Conservation (phyloP, 148 eudicot species). For the Persicaria maculosa region DNA sequence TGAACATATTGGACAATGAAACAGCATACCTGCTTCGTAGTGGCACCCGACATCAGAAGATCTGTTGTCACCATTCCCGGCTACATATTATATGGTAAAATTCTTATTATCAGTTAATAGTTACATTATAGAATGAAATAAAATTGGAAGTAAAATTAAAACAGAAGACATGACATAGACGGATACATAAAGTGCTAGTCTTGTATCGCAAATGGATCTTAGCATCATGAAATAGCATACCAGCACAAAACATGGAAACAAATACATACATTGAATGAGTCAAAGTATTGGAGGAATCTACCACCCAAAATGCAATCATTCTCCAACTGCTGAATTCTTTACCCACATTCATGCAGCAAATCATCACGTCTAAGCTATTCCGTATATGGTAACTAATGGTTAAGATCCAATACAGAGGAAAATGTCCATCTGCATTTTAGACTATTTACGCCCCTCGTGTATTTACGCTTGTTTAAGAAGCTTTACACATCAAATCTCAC, state of each 20-base stretch:
- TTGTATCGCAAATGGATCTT: not conserved
- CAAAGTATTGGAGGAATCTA: too few species aligned
- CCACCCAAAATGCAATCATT: too few species aligned
- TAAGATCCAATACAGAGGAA: too few species aligned
- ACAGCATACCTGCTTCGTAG: conserved; percentile 68
- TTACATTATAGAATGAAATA: not conserved
- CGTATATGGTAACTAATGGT: too few species aligned
- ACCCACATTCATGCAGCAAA: too few species aligned
- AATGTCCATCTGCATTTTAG: too few species aligned
- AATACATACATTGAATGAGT: too few species aligned
- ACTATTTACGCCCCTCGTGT: too few species aligned
- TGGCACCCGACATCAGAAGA: conserved; percentile 96
- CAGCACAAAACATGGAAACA: not conserved
- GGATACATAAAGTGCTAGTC: not conserved
- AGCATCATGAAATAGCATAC: not conserved
- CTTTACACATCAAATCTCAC: too few species aligned
- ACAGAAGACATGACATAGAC: not conserved
- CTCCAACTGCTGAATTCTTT: too few species aligned
- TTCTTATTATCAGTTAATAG: not conserved
- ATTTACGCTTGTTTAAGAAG: too few species aligned
- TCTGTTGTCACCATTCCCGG: conserved; percentile 99
- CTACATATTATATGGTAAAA: conserved; percentile 30
- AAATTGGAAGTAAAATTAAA: not conserved
- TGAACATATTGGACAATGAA: not conserved
- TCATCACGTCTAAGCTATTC: too few species aligned